Percentiles rank a stretch among this genome's conserved stretches.
Conservation (phyloP, 2,329 filamentous ascomycete genomes). For the Claviceps pazoutovae region DNA sequence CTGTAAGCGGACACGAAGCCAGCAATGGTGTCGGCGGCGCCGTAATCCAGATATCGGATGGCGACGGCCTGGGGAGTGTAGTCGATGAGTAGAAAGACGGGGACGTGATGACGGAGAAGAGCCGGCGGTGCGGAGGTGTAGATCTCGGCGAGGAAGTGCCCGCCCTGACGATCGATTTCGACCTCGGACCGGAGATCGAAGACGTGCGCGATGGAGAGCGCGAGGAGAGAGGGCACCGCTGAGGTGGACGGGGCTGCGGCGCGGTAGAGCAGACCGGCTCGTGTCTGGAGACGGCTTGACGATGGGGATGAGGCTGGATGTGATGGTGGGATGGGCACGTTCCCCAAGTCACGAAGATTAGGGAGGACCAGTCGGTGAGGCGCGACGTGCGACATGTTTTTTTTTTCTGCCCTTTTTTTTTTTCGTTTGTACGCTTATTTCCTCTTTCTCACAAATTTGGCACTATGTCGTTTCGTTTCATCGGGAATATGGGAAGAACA, state of each 20-base stretch:
- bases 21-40: conserved; percentile 30
- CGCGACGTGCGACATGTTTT: conserved; percentile 11
- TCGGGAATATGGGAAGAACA: no score
- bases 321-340: conserved; percentile 29
- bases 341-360: conserved; percentile 57
- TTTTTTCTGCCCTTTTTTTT: neutral
- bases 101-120: conserved; percentile 38
- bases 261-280: conserved; percentile 47
- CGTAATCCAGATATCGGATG: conserved; percentile 45
- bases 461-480: neutral
- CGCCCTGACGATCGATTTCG: conserved; percentile 38
- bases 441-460: neutral
- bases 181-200: conserved; percentile 54
- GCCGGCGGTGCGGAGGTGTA: conserved; percentile 1
- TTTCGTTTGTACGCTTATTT: neutral
- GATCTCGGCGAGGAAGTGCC: conserved; percentile 12
- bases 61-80: conserved; percentile 51
- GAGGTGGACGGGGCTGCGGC: conserved; percentile 47
- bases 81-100: conserved; percentile 49
- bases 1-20: conserved; percentile 52
- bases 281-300: conserved; percentile 29
- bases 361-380: conserved; percentile 38
- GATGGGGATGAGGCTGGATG: conserved; percentile 23
- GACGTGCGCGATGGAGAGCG: conserved; percentile 46
- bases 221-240: conserved; percentile 36